Evolutionary conservation across 2,329 filamentous ascomycete species (phyloP).

Genomic region (Diaporthe sp.): DNA sequence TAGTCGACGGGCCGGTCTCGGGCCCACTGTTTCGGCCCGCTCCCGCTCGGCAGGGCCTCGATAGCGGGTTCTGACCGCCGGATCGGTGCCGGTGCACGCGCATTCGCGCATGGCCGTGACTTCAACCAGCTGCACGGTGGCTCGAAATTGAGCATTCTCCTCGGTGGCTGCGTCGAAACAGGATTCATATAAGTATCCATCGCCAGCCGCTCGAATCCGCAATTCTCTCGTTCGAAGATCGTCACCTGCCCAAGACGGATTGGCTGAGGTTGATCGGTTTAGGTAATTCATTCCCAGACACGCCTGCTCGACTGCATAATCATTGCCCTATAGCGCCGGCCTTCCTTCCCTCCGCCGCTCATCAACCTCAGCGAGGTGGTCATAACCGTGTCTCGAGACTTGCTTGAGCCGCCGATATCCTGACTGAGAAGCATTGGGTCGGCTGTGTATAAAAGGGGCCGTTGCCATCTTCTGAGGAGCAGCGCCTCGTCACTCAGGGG

Average conservation of each 20-base stretch:
- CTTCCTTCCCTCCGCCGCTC: not conserved
- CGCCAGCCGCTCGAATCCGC: not conserved
- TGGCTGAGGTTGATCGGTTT: not conserved
- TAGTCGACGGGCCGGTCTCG: not conserved
- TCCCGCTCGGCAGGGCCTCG: not conserved
- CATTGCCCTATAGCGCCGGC: slow-evolving; percentile 24
- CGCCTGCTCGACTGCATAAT: slow-evolving; percentile 23
- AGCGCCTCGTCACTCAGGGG: not conserved
- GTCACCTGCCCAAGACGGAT: slow-evolving; percentile 22
- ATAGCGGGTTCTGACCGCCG: not conserved
- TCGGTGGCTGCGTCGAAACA: not conserved
- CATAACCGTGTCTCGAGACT: not conserved
- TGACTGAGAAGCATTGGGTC: not conserved
- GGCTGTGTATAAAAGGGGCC: not conserved
- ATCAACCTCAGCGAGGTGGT: not conserved
- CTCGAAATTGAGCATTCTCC: not conserved
- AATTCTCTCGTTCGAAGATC: not conserved
- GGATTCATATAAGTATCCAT: not conserved
- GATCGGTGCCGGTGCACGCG: slow-evolving; percentile 11
- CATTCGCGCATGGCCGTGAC: not conserved
- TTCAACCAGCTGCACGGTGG: not conserved
- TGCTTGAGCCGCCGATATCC: slow-evolving; percentile 21
- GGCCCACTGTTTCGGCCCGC: slow-evolving; percentile 8
- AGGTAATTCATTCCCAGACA: slow-evolving; percentile 12
- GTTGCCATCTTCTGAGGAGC: not conserved